Percentiles rank a stretch among this genome's conserved stretches.
These are phyloP conservation scores for Debaryomyces maramus DNA, from an alignment of 805 yeast species.

Conservation along the genomic window DNA sequence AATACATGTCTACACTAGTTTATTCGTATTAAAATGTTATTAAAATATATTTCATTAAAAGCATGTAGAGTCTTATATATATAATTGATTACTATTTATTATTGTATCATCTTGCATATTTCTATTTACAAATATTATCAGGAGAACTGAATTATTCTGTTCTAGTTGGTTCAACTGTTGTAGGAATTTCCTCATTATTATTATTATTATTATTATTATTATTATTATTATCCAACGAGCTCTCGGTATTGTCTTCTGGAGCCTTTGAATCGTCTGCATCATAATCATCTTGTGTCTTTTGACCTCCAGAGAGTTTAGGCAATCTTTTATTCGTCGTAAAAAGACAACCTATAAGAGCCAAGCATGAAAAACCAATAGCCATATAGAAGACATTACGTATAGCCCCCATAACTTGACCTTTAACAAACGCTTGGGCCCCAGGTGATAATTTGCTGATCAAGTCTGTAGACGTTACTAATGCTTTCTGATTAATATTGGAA, in stretches of 20 bases:
- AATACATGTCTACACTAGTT: too few relatives aligned
- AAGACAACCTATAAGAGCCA: slow-evolving; percentile 12
- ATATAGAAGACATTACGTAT: slow-evolving; percentile 43
- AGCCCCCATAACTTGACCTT: slow-evolving; percentile 30
- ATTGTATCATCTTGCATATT: too few relatives aligned
- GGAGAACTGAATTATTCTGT: too few relatives aligned
- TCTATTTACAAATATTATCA: too few relatives aligned
- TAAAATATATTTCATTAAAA: too few relatives aligned
- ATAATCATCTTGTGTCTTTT: background rate
- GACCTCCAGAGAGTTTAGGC: slow-evolving; percentile 4
- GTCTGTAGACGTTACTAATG: slow-evolving; percentile 15
- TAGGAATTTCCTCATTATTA: too few relatives aligned
- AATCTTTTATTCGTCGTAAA: slow-evolving; percentile 11
- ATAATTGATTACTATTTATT: too few relatives aligned
- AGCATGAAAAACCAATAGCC: slow-evolving; percentile 35
- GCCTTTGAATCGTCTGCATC: background rate
- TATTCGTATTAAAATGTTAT: too few relatives aligned
- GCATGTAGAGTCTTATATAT: too few relatives aligned
- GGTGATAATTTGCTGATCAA: slow-evolving; percentile 18
- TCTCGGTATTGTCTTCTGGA: background rate
- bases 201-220: too few relatives aligned
- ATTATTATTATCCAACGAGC: too few relatives aligned
- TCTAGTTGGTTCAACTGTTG: too few relatives aligned
- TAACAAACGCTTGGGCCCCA: slow-evolving; percentile 24
- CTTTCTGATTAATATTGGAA: slow-evolving; percentile 12